Conservation (phyloP, 2,329 filamentous ascomycete species). For the Xylogone sp. region DNA sequence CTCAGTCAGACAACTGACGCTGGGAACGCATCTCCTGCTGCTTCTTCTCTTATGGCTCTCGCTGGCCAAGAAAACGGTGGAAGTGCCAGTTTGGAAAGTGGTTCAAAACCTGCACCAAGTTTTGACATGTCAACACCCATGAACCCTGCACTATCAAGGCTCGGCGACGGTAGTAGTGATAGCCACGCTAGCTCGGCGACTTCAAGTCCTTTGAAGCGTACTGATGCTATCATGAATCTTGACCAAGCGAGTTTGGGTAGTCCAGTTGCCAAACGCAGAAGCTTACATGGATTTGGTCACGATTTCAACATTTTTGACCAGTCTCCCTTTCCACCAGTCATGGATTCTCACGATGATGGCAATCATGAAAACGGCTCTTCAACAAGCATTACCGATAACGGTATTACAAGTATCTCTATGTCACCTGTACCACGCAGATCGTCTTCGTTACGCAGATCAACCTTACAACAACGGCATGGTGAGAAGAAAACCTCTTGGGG, state of each 20-base stretch:
- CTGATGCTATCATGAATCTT: conserved; percentile 83
- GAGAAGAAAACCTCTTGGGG: conserved; percentile 60
- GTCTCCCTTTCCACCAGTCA: conserved; percentile 37
- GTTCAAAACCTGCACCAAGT: conserved; percentile 40
- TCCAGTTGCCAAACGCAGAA: conserved; percentile 87
- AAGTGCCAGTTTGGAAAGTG: conserved; percentile 44
- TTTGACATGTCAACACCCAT: conserved; percentile 53
- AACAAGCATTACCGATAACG: conserved; percentile 20
- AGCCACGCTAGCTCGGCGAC: conserved; percentile 48
- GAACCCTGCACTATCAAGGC: conserved; percentile 45
- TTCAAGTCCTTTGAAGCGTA: conserved; percentile 86
- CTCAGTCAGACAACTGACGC: conserved; percentile 64
- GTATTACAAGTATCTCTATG: conserved; percentile 33
- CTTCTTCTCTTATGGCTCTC: conserved; percentile 11
- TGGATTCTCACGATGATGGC: conserved; percentile 50
- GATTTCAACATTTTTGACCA: conserved; percentile 77
- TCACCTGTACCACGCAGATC: conserved; percentile 62
- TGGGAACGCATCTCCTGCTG: conserved; percentile 58
- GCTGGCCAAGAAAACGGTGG: conserved; percentile 39
- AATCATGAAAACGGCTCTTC: conserved; percentile 50
- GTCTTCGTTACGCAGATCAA: conserved; percentile 79
- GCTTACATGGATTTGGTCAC: conserved; percentile 67
- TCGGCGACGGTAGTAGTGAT: conserved; percentile 40
- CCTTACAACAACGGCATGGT: conserved; percentile 76
- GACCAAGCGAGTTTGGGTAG: conserved; percentile 76